Percentiles rank a stretch among this genome's conserved stretches.
phyloP scores from a whole-genome alignment of 306 rosid genomes.

The Quercus ilex region DNA sequence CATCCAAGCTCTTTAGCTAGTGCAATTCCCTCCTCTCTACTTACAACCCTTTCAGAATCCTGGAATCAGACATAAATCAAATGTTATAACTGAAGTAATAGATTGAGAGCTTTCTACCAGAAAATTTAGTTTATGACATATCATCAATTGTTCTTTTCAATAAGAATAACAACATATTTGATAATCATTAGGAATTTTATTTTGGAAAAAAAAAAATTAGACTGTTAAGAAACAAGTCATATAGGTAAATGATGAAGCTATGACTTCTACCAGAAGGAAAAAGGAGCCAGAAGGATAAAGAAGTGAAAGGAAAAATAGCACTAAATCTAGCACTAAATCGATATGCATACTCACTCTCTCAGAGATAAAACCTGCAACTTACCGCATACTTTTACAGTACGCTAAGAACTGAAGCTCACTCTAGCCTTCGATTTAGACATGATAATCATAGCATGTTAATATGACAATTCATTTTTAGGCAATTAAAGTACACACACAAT shows the following conservation, averaged over 20 bases:
- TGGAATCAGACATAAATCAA: conserved; percentile 24
- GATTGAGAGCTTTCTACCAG: neutral
- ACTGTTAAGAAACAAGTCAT: neutral
- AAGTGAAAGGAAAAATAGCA: neutral
- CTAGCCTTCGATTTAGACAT: neutral
- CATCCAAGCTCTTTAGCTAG: conserved; percentile 83
- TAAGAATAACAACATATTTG: neutral
- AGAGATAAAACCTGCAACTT: neutral
- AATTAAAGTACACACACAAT: neutral
- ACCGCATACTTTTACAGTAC: neutral
- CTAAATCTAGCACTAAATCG: too few species aligned
- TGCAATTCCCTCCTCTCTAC: conserved; percentile 85
- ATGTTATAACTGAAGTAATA: neutral
- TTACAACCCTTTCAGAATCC: conserved; percentile 90
- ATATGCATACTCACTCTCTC: neutral
- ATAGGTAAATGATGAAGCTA: neutral
- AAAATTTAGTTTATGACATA: neutral
- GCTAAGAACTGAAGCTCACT: neutral
- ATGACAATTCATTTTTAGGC: neutral
- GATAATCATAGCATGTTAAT: neutral
- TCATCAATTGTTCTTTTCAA: neutral
- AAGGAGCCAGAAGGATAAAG: neutral
- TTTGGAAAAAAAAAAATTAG: neutral
- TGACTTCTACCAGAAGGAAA: neutral
- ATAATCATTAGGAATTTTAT: neutral